Conservation (phyloP, 192 early-diverging fungal species). For the Backusella morwellensis region DNA sequence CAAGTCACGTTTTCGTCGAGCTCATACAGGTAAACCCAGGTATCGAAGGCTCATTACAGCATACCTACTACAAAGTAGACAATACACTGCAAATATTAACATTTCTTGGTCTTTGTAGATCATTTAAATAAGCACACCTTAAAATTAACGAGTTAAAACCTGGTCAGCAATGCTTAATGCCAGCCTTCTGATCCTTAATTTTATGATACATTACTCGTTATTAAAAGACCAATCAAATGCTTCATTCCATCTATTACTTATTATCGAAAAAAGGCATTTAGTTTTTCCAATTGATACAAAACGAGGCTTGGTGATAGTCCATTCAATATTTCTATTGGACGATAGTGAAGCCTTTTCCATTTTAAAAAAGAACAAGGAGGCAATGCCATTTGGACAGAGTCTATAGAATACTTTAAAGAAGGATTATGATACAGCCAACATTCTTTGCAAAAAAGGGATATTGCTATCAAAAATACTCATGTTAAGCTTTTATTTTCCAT, state of each 20-base stretch:
- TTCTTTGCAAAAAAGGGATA: background rate
- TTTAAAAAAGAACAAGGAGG: background rate
- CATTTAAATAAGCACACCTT: too few species aligned
- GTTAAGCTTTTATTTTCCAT: too few species aligned
- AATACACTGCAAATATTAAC: too few species aligned
- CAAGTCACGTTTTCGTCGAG: too few species aligned
- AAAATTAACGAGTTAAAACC: background rate
- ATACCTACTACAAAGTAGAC: too few species aligned
- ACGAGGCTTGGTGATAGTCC: background rate
- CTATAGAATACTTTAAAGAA: background rate
- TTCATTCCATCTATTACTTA: background rate
- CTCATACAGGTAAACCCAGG: too few species aligned
- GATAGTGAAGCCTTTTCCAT: background rate
- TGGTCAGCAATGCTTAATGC: background rate
- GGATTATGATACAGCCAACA: background rate
- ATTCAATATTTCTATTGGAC: background rate
- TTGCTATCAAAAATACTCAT: background rate
- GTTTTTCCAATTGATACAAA: too few species aligned
- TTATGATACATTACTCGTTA: background rate
- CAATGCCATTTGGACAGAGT: background rate
- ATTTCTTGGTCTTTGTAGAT: too few species aligned
- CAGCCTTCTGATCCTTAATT: background rate
- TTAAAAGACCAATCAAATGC: background rate
- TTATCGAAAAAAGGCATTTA: background rate
- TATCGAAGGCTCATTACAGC: too few species aligned